Evolutionary conservation across 352 stramenopile genomes (phyloP).

Genomic region (Blastocystis sp.): DNA sequence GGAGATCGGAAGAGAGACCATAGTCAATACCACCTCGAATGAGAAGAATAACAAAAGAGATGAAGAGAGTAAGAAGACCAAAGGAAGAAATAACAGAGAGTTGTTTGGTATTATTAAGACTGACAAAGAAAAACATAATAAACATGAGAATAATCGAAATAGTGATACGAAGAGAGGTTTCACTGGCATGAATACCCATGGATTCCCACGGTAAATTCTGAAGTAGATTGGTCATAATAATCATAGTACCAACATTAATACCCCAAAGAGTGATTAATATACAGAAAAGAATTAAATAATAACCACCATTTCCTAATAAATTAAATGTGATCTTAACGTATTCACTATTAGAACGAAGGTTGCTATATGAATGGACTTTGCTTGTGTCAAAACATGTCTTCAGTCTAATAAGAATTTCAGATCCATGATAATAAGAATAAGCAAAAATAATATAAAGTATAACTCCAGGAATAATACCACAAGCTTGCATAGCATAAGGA

Average conservation of each 20-base stretch:
- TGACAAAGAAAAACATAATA: slow-evolving; percentile 17
- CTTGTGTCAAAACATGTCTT: too few relatives aligned
- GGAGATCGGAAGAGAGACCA: background rate
- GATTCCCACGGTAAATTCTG: too few relatives aligned
- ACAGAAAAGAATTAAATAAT: slow-evolving; percentile 31
- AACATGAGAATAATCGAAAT: slow-evolving; percentile 21
- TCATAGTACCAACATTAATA: slow-evolving; percentile 35
- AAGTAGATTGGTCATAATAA: slow-evolving; percentile 32
- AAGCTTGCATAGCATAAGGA: too few relatives aligned
- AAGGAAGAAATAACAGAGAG: slow-evolving; percentile 5
- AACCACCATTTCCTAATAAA: slow-evolving; percentile 3
- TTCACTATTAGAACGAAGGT: slow-evolving; percentile 22
- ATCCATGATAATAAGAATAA: slow-evolving; percentile 26
- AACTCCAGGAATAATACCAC: slow-evolving; percentile 26
- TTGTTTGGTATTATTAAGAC: slow-evolving; percentile 25
- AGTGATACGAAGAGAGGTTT: slow-evolving; percentile 9
- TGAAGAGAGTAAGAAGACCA: slow-evolving; percentile 22
- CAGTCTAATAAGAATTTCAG: too few relatives aligned
- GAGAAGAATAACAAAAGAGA: slow-evolving; percentile 17
- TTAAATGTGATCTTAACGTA: slow-evolving; percentile 33
- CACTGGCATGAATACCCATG: background rate
- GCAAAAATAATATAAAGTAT: slow-evolving; percentile 21
- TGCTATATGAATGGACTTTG: too few relatives aligned
- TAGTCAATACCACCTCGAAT: slow-evolving; percentile 20
- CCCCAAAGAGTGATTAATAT: slow-evolving; percentile 30